Evolutionary conservation across 2,329 filamentous ascomycete species (phyloP).

Genomic region (Leptographium galeiforme): DNA sequence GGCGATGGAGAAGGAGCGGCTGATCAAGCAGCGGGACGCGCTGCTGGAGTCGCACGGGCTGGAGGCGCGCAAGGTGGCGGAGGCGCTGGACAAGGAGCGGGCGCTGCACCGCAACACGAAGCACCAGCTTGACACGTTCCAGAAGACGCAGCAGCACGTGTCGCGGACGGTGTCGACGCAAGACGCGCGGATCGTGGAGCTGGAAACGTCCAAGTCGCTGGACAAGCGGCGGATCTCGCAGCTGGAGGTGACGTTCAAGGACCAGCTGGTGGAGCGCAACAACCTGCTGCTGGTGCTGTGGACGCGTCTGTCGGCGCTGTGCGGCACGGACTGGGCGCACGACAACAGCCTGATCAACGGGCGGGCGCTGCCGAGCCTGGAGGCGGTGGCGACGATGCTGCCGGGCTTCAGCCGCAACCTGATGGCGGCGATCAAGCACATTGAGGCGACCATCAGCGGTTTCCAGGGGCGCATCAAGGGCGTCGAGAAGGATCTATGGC

Average conservation of each 20-base stretch:
- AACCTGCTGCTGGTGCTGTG: conserved; percentile 77
- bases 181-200: conserved; percentile 70
- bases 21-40: conserved; percentile 79
- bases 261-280: conserved; percentile 83
- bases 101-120: conserved; percentile 75
- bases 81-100: conserved; percentile 84
- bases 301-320: conserved; percentile 75
- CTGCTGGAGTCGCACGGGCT: conserved; percentile 80
- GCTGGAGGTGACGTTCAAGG: conserved; percentile 69
- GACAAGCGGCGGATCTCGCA: conserved; percentile 65
- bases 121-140: conserved; percentile 73
- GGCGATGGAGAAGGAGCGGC: conserved; percentile 77
- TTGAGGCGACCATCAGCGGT: conserved; percentile 64
- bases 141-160: conserved; percentile 77
- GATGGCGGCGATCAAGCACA: conserved; percentile 69
- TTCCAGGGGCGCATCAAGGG: conserved; percentile 70
- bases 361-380: conserved; percentile 66
- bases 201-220: conserved; percentile 65
- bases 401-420: conserved; percentile 86
- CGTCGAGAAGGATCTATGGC: conserved; percentile 81
- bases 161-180: conserved; percentile 76
- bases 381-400: conserved; percentile 74
- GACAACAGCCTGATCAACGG: conserved; percentile 81
- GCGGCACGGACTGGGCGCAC: conserved; percentile 84
- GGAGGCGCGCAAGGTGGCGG: conserved; percentile 71